Base-by-base conservation (phyloP, 2,329 filamentous ascomycete genomes). In the Curvularia sp. region DNA sequence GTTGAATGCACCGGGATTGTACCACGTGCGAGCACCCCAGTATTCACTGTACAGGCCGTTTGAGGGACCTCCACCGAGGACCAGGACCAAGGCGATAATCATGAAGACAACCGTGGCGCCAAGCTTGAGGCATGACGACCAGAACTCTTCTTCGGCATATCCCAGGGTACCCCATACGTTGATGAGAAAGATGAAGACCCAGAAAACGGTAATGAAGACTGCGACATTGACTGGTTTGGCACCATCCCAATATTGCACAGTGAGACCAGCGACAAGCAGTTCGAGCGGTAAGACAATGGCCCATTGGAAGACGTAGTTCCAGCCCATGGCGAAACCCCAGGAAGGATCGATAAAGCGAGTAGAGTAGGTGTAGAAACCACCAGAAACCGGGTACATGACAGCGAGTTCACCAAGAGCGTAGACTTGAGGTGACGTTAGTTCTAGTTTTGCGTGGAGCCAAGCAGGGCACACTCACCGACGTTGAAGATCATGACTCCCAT, bases 11-110 rank as follows among this genome's bases (percentile, higher is more conserved):
- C 74, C 73, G 5, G 84, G 84, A 33, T 85, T 76, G 61, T 82
- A 77, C 86, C 86, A 89, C 77, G 85, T 88, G 42, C 81, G 80
- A 20, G 82, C 85, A 15, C 88, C 87, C 44, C 88, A 83, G 70
- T 88, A 87, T 52, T 74, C 70, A 49, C 51, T 44, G 12, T 85
- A 78, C 13, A 78, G 74, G 49, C 84, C 80, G 4, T 75, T 76
- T 49, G 72, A 75, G 1, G 84, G 84, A 1, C 84, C 84, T 43
- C 85, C 85, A 39, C 85, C 85, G 69, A 80, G 82, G 69, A 86
- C 84, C 35, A 85, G 75, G 56, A 86, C 79, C 53, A 87, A 78
- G 3, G 81, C 80, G 15, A 86, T 75, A 60, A 78, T 72, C 71
- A 78, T 77, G 68, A 78, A 78, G 55, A 76, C 68, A 55, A 77